A percentile compares a stretch with the other conserved stretches of the same genome.
Conservation (phyloP, 352 stramenopile genomes). For the Thalassiosira mediterranea region DNA sequence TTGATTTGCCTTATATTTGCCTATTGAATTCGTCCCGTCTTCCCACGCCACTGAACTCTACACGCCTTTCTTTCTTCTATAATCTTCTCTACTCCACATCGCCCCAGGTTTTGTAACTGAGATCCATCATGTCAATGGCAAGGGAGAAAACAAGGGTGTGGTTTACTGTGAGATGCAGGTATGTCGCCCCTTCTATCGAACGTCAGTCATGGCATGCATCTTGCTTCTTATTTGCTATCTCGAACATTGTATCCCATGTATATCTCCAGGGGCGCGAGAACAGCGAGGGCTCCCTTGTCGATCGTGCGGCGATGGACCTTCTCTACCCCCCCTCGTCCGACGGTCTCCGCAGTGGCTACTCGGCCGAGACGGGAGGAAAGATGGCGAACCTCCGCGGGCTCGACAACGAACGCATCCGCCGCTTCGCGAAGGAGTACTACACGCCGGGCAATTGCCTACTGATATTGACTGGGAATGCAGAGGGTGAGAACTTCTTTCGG, state of each 20-base stretch:
- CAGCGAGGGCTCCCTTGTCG: conserved; percentile 52
- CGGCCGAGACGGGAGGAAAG: conserved; percentile 60
- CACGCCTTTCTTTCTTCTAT: too few relatives aligned
- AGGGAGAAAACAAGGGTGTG: conserved; percentile 67
- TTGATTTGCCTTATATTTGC: too few relatives aligned
- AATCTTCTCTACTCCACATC: too few relatives aligned
- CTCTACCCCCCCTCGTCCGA: conserved; percentile 43
- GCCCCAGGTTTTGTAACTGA: conserved; percentile 73
- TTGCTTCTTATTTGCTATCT: too few relatives aligned
- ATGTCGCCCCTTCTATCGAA: too few relatives aligned
- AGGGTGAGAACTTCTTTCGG: conserved; percentile 42
- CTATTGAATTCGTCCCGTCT: too few relatives aligned
- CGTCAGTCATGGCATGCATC: too few relatives aligned
- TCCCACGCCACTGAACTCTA: too few relatives aligned
- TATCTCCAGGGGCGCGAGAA: conserved; percentile 52
- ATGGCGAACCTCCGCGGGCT: conserved; percentile 59
- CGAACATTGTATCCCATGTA: too few relatives aligned
- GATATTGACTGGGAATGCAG: conserved; percentile 62
- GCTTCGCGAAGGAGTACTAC: conserved; percentile 74
- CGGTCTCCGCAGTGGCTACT: conserved; percentile 39
- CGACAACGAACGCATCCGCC: conserved; percentile 42
- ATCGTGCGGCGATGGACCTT: conserved; percentile 42
- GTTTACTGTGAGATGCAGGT: conserved; percentile 72
- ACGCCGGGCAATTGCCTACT: conserved; percentile 68
- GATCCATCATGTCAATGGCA: conserved; percentile 68